These are phyloP conservation scores for Helianthus tuberosus DNA, from an alignment of 129 eudicot genomes.

Conservation along the genomic window DNA sequence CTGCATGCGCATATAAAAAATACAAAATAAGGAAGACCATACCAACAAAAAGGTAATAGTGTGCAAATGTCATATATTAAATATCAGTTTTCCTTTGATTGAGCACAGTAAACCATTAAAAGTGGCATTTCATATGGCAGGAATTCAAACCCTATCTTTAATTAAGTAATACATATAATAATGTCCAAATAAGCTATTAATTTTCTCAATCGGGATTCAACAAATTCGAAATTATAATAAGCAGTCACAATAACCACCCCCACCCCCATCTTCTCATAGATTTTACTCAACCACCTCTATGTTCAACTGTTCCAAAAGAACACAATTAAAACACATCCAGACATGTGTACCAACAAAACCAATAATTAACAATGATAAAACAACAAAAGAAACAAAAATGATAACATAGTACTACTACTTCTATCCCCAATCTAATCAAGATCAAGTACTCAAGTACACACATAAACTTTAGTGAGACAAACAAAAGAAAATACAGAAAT, in stretches of 20 bases:
- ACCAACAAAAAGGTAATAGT: slow-evolving; percentile 7
- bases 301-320: background rate
- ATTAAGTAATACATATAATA: background rate
- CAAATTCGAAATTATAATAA: slow-evolving; percentile 20
- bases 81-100: slow-evolving; percentile 25
- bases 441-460: background rate
- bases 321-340: background rate
- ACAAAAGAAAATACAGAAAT: background rate
- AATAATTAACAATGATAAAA: background rate
- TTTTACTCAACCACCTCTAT: slow-evolving; percentile 13
- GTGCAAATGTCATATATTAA: slow-evolving; percentile 9
- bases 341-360: background rate
- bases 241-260: background rate
- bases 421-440: background rate
- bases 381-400: background rate
- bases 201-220: slow-evolving; percentile 29
- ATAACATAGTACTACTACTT: background rate
- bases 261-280: slow-evolving; percentile 11
- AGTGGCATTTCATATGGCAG: slow-evolving; percentile 2
- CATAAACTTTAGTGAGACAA: background rate
- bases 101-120: slow-evolving; percentile 28
- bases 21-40: slow-evolving; percentile 23
- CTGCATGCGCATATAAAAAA: too few species aligned
- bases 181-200: slow-evolving; percentile 6
- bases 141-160: slow-evolving; percentile 23